These are phyloP conservation scores for Xylaria sp. DNA, from an alignment of 495 filamentous ascomycete species.

Conservation along the genomic window DNA sequence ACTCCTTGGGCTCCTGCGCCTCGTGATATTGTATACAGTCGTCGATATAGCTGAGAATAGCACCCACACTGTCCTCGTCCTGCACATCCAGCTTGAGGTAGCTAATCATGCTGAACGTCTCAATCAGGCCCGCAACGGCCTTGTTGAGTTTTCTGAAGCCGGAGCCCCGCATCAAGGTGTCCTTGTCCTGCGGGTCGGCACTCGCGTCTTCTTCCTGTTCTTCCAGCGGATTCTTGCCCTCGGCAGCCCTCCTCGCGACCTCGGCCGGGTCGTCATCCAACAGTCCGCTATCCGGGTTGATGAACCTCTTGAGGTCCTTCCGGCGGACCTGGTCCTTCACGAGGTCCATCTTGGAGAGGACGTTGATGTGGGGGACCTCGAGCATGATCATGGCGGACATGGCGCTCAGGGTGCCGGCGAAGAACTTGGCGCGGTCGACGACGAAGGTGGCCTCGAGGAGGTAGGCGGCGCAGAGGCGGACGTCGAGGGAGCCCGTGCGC, in stretches of 20 bases:
- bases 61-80: slow-evolving; percentile 90
- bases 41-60: slow-evolving; percentile 95
- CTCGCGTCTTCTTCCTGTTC: slow-evolving; percentile 46
- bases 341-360: slow-evolving; percentile 96
- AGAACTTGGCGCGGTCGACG: slow-evolving; percentile 94
- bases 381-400: slow-evolving; percentile 99
- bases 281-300: slow-evolving; percentile 79
- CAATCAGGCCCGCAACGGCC: slow-evolving; percentile 87
- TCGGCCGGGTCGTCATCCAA: slow-evolving; percentile 74
- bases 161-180: slow-evolving; percentile 76
- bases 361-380: slow-evolving; percentile 92
- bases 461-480: slow-evolving; percentile 93
- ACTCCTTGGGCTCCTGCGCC: slow-evolving; percentile 90
- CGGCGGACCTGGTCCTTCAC: slow-evolving; percentile 82
- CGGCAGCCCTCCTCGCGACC: slow-evolving; percentile 49
- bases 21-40: slow-evolving; percentile 96
- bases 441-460: slow-evolving; percentile 95
- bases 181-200: slow-evolving; percentile 63
- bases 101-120: slow-evolving; percentile 97
- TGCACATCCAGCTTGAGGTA: slow-evolving; percentile 89
- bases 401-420: slow-evolving; percentile 90
- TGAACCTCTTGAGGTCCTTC: slow-evolving; percentile 83
- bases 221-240: slow-evolving; percentile 37
- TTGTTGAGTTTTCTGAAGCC: slow-evolving; percentile 80
- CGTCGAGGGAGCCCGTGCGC: slow-evolving; percentile 78